Conservation (phyloP, 208 protist species). For the Trypanosoma brucei region DNA sequence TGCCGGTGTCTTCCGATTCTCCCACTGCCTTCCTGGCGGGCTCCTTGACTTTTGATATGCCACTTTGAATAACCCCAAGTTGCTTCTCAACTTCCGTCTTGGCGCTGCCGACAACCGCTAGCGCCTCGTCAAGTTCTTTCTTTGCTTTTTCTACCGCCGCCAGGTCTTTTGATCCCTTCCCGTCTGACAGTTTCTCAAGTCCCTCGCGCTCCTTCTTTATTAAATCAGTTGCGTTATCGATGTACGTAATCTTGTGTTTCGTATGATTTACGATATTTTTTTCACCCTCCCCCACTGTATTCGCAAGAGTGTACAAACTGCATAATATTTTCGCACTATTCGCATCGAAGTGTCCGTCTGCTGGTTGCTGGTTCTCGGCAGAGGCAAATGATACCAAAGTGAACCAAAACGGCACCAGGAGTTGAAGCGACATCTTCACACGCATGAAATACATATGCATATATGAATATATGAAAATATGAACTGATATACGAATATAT, state of each 20-base stretch:
- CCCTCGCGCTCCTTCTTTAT: background rate
- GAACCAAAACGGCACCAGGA: too few species aligned
- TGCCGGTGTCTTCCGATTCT: background rate
- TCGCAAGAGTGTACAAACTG: background rate
- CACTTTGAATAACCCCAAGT: background rate
- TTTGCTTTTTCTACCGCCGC: background rate
- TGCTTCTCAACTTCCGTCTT: background rate
- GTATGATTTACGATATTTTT: background rate
- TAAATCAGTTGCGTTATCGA: background rate
- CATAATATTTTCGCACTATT: background rate
- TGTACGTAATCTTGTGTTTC: background rate
- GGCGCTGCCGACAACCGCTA: background rate
- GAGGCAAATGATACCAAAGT: too few species aligned
- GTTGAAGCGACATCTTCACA: too few species aligned
- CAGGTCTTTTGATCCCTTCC: background rate
- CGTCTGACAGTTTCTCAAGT: too few species aligned
- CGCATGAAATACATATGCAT: too few species aligned
- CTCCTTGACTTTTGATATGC: background rate
- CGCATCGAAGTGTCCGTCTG: background rate
- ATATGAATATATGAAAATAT: too few species aligned
- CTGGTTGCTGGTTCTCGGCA: background rate
- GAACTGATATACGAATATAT: too few species aligned
- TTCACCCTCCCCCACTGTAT: background rate
- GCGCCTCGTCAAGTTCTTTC: background rate
- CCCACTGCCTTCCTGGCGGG: background rate